phyloP scores from a whole-genome alignment of 2,329 filamentous ascomycete genomes.

The Colletotrichum chrysophilum region DNA sequence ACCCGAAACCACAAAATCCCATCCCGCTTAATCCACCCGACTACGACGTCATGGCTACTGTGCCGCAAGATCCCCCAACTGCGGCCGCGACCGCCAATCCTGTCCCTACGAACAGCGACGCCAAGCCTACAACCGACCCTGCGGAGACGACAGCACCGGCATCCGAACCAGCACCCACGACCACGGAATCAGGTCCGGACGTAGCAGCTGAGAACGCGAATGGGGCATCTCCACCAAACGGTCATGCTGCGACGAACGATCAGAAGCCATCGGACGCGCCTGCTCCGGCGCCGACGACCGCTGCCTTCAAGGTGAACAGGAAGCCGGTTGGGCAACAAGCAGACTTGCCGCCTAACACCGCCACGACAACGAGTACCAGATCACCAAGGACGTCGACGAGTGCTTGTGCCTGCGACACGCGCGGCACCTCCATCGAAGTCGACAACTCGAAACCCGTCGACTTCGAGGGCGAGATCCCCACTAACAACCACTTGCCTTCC shows the following conservation, averaged over 20 bases:
- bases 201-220: not conserved
- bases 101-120: not conserved
- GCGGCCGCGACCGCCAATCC: not conserved
- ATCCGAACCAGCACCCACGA: not conserved
- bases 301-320: not conserved
- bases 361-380: not conserved
- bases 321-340: not conserved
- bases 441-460: constrained; percentile 50
- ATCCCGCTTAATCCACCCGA: not conserved
- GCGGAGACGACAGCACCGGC: not conserved
- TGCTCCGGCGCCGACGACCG: not conserved
- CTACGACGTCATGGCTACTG: constrained; percentile 17
- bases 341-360: not conserved
- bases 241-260: not conserved
- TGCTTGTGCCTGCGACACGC: not conserved
- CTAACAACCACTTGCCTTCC: constrained; percentile 60
- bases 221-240: not conserved
- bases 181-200: not conserved
- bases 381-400: constrained; percentile 13
- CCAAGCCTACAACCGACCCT: constrained; percentile 1
- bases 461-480: constrained; percentile 61
- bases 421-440: constrained; percentile 32
- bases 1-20: not conserved
- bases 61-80: constrained; percentile 10
- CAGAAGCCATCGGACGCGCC: not conserved